Evolutionary conservation across 108 stramenopile genomes (phyloP).

Genomic region (Stephanodiscus minutulus): DNA sequence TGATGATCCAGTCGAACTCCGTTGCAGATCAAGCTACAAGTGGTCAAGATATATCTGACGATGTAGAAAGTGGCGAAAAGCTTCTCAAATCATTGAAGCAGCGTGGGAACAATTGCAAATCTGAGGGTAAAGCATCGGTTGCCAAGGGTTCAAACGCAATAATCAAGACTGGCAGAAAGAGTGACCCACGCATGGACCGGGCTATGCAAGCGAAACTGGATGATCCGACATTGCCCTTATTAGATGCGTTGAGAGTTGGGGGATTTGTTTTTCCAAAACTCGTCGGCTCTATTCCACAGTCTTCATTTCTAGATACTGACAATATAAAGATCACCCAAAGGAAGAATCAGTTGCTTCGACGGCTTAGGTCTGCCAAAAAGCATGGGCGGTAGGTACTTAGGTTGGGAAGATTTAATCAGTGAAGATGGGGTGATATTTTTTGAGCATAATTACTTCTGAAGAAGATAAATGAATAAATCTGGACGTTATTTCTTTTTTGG

Average conservation of each 20-base stretch:
- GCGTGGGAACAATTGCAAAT: neutral
- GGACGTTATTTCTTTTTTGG: no score
- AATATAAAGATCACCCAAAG: slow-evolving; percentile 77
- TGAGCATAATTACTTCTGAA: no score
- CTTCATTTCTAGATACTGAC: slow-evolving; percentile 55
- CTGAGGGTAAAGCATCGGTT: neutral
- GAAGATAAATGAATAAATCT: no score
- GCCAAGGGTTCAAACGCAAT: slow-evolving; percentile 35
- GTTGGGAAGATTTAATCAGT: no score
- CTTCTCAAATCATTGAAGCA: slow-evolving; percentile 1
- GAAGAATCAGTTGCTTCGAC: slow-evolving; percentile 79
- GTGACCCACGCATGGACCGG: slow-evolving; percentile 70
- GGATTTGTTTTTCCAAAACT: slow-evolving; percentile 73
- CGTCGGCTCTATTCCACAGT: slow-evolving; percentile 47
- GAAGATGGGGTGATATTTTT: no score
- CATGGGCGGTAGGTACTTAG: neutral
- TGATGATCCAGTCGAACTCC: neutral
- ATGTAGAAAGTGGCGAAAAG: neutral
- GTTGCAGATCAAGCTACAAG: slow-evolving; percentile 10
- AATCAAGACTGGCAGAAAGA: slow-evolving; percentile 61
- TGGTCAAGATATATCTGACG: neutral
- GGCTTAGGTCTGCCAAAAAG: slow-evolving; percentile 68
- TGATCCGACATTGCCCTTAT: slow-evolving; percentile 61
- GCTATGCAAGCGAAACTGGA: slow-evolving; percentile 76
- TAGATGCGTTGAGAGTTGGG: slow-evolving; percentile 70